These are phyloP conservation scores for Rhodotorula taiwanensis DNA, from an alignment of 768 basidiomycete species.

Conservation along the genomic window DNA sequence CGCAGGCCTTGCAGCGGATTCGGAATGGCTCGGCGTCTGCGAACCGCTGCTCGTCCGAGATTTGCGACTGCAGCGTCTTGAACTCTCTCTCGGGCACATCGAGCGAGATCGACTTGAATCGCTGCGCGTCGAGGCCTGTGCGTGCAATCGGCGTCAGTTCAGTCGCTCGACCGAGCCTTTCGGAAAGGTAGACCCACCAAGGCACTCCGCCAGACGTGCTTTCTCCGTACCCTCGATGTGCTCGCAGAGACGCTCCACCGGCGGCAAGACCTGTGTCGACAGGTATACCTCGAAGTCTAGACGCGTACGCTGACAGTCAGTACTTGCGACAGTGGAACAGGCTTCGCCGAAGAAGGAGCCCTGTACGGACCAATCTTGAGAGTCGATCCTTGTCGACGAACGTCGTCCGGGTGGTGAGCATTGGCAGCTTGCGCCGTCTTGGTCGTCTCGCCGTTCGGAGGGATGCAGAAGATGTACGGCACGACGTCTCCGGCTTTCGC, in stretches of 20 bases:
- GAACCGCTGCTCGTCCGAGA: slow-evolving; percentile 82
- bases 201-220: slow-evolving; percentile 83
- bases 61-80: slow-evolving; percentile 75
- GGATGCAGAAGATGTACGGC: slow-evolving; percentile 84
- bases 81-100: slow-evolving; percentile 60
- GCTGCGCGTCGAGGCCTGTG: slow-evolving; percentile 44
- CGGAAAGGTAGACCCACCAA: slow-evolving; percentile 56
- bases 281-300: slow-evolving; percentile 88
- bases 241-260: slow-evolving; percentile 89
- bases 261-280: slow-evolving; percentile 82
- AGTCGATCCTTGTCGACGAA: slow-evolving; percentile 60
- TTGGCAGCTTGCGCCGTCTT: slow-evolving; percentile 78
- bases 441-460: slow-evolving; percentile 57
- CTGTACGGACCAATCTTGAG: slow-evolving; percentile 62
- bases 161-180: fast-evolving
- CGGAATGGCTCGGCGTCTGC: slow-evolving; percentile 63
- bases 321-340: too few species aligned
- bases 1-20: slow-evolving; percentile 70
- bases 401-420: slow-evolving; percentile 89
- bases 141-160: background rate
- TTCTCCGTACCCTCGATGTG: slow-evolving; percentile 93
- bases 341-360: too few species aligned
- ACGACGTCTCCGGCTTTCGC: slow-evolving; percentile 88
- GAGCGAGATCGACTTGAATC: slow-evolving; percentile 29
- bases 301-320: background rate